Evolutionary conservation across 2,329 filamentous ascomycete species (phyloP).

Genomic region (Neobulgaria alba): DNA sequence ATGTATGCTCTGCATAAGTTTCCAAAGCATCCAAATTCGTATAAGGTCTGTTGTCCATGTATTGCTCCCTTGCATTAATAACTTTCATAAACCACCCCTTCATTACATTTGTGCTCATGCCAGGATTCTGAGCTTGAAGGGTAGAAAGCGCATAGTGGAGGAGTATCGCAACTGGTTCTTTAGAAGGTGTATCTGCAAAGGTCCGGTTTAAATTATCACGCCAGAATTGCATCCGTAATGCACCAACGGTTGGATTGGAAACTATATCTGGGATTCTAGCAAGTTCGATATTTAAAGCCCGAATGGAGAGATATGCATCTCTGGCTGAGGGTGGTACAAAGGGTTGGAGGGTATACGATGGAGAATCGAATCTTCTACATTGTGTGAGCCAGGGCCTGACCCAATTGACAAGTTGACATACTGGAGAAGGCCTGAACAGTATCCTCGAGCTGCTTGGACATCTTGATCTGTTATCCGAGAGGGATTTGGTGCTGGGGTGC

Average conservation of each 20-base stretch:
- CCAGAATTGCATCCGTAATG: slow-evolving; percentile 93
- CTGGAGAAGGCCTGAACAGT: slow-evolving; percentile 30
- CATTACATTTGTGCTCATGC: slow-evolving; percentile 35
- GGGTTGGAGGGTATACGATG: slow-evolving; percentile 76
- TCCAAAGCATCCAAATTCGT: slow-evolving; percentile 66
- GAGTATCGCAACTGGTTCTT: slow-evolving; percentile 84
- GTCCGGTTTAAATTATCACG: slow-evolving; percentile 73
- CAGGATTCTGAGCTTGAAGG: slow-evolving; percentile 39
- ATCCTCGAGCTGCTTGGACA: slow-evolving; percentile 26
- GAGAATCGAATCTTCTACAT: slow-evolving; percentile 76
- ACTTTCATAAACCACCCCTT: slow-evolving; percentile 71
- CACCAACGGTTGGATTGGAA: slow-evolving; percentile 76
- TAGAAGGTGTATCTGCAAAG: slow-evolving; percentile 69
- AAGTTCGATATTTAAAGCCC: slow-evolving; percentile 87
- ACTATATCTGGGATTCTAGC: slow-evolving; percentile 84
- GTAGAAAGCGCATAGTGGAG: slow-evolving; percentile 64
- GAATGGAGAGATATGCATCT: slow-evolving; percentile 82
- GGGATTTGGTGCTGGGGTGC: slow-evolving; percentile 24
- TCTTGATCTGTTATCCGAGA: slow-evolving; percentile 27
- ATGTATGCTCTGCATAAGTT: slow-evolving; percentile 88
- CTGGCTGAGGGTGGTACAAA: slow-evolving; percentile 70
- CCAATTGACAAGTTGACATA: slow-evolving; percentile 12
- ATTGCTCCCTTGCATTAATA: slow-evolving; percentile 71
- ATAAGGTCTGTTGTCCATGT: slow-evolving; percentile 78
- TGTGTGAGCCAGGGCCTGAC: slow-evolving; percentile 8